phyloP scores from a whole-genome alignment of 805 yeast genomes.

The Lachancea dasiensis region DNA sequence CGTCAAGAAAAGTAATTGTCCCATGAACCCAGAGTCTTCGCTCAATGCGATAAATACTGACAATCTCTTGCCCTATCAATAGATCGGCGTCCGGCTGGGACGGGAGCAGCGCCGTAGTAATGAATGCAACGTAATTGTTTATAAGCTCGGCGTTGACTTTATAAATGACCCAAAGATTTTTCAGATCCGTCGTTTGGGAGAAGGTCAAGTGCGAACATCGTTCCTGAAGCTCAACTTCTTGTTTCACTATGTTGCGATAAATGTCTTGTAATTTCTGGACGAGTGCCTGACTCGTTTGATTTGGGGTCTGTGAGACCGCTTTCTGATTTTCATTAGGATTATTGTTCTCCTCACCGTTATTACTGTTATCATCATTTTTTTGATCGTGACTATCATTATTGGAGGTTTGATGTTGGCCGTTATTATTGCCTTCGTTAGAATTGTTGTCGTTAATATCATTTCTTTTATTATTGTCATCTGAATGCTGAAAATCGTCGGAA shows the following conservation, averaged over 20 bases:
- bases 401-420: slow-evolving; percentile 6
- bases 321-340: slow-evolving; percentile 14
- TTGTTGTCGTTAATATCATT: slow-evolving; percentile 3
- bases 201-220: slow-evolving; percentile 56
- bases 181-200: slow-evolving; percentile 50
- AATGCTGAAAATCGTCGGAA: slow-evolving; percentile 2
- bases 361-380: slow-evolving; percentile 10
- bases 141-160: slow-evolving; percentile 59
- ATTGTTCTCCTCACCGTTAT: slow-evolving; percentile 15
- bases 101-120: slow-evolving; percentile 65
- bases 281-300: slow-evolving; percentile 40
- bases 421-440: background rate
- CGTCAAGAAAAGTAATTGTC: slow-evolving; percentile 72
- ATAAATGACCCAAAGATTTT: slow-evolving; percentile 67
- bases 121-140: slow-evolving; percentile 66
- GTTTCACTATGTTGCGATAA: slow-evolving; percentile 59
- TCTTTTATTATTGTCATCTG: slow-evolving; percentile 2
- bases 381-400: slow-evolving; percentile 5
- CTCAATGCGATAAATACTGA: slow-evolving; percentile 70
- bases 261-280: slow-evolving; percentile 71
- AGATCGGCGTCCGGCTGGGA: slow-evolving; percentile 47
- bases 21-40: slow-evolving; percentile 84
- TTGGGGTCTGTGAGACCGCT: slow-evolving; percentile 18
- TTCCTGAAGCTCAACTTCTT: slow-evolving; percentile 64
- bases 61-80: slow-evolving; percentile 58